Evolutionary conservation across 2,329 filamentous ascomycete genomes (phyloP).

Genomic region (Beauveria caledonica): DNA sequence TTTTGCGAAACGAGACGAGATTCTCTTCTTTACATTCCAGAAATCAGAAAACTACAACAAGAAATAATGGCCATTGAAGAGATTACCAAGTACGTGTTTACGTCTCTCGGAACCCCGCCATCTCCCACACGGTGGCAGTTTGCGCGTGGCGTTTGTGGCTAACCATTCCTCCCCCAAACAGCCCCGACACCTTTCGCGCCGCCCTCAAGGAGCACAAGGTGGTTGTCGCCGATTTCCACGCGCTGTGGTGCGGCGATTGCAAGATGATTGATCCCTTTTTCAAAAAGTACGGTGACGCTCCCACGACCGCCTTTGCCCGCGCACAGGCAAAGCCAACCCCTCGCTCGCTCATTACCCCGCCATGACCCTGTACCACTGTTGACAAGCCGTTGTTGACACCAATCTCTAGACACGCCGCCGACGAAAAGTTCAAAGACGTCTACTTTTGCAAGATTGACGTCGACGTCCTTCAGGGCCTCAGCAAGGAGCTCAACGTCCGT

Average conservation of each 20-base stretch:
- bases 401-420: constrained; percentile 2
- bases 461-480: constrained; percentile 65
- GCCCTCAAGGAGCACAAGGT: constrained; percentile 33
- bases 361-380: neutral
- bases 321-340: no score
- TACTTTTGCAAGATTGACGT: constrained; percentile 84
- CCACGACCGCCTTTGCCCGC: neutral
- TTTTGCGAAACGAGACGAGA: neutral
- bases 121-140: no score
- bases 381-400: neutral
- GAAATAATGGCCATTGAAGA: constrained; percentile 9
- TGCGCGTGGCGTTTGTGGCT: neutral
- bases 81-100: constrained; percentile 8
- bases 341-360: constrained; percentile 4
- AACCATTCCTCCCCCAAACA: neutral
- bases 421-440: constrained; percentile 47
- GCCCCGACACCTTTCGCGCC: constrained; percentile 10
- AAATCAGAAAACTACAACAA: neutral
- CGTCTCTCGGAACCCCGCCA: neutral
- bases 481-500: constrained; percentile 65
- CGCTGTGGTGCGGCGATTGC: constrained; percentile 85
- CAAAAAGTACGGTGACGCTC: constrained; percentile 13
- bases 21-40: neutral
- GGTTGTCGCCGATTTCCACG: constrained; percentile 74
- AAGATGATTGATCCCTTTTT: constrained; percentile 73